phyloP scores from a whole-genome alignment of 208 protist genomes.

The Crithidia sp. region DNA sequence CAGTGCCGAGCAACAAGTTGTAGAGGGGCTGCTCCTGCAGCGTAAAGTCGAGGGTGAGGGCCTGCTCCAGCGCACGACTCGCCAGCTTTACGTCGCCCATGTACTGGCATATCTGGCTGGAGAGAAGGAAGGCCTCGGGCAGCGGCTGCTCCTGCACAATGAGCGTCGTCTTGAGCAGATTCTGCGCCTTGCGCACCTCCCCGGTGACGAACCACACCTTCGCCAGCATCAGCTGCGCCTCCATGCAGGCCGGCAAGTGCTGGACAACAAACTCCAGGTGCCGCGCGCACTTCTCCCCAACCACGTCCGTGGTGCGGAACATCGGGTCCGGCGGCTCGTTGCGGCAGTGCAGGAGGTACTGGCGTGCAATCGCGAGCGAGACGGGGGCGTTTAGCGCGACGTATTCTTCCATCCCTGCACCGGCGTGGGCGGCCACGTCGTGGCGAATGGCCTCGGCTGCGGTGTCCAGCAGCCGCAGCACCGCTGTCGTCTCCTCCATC shows the following conservation, averaged over 20 bases:
- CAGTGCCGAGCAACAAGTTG: conserved; percentile 90
- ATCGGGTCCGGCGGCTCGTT: conserved; percentile 86
- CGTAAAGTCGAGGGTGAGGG: conserved; percentile 93
- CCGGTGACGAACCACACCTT: conserved; percentile 83
- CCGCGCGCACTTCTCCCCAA: conserved; percentile 65
- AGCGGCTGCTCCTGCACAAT: conserved; percentile 76
- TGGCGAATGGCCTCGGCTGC: conserved; percentile 79
- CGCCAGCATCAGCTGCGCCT: conserved; percentile 88
- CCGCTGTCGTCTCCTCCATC: conserved; percentile 64
- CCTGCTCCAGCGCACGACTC: conserved; percentile 86
- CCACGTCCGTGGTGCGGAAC: conserved; percentile 59
- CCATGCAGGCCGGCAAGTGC: conserved; percentile 85
- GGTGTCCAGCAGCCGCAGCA: conserved; percentile 73
- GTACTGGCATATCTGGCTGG: conserved; percentile 90
- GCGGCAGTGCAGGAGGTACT: conserved; percentile 89
- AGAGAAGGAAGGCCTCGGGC: conserved; percentile 88
- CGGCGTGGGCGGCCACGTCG: conserved; percentile 39
- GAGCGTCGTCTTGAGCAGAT: conserved; percentile 67
- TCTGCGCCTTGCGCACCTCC: conserved; percentile 77
- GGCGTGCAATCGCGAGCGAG: conserved; percentile 61
- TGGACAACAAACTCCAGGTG: conserved; percentile 84
- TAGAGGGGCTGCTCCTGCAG: conserved; percentile 92
- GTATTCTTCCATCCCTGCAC: conserved; percentile 64
- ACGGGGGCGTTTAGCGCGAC: conserved; percentile 76
- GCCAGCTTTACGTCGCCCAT: conserved; percentile 85